Percentiles rank a stretch among this genome's conserved stretches.
phyloP scores from a whole-genome alignment of 163 green algal species.

The Coccomyxa subellipsoidea region DNA sequence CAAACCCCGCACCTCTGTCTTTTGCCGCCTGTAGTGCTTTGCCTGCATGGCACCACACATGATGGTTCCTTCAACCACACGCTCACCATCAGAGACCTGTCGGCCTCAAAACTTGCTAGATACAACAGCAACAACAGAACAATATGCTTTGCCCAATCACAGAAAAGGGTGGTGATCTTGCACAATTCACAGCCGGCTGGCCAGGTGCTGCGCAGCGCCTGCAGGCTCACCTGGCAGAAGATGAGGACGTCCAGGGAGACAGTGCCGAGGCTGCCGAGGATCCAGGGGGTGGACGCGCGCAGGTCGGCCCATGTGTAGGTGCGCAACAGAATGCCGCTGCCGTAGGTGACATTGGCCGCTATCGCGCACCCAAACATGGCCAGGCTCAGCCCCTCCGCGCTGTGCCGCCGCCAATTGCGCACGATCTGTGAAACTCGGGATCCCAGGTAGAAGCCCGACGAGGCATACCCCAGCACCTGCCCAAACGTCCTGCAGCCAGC shows the following conservation, averaged over 20 bases:
- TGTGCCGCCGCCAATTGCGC: constrained; percentile 69
- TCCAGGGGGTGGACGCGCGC: constrained; percentile 75
- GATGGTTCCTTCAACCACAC: too few species aligned
- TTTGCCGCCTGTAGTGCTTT: not conserved
- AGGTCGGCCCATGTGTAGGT: constrained; percentile 44
- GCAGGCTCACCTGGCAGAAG: constrained; percentile 68
- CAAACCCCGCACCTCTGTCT: not conserved
- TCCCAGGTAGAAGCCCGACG: constrained; percentile 80
- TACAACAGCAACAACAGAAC: not conserved
- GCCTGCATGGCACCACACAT: not conserved
- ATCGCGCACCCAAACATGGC: constrained; percentile 86
- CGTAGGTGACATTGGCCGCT: constrained; percentile 78
- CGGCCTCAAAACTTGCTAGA: not conserved
- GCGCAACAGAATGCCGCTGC: constrained; percentile 71
- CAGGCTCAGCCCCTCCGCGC: constrained; percentile 74
- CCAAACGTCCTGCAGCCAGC: constrained; percentile 38
- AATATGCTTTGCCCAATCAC: not conserved
- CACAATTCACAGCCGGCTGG: too few species aligned
- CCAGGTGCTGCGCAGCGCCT: too few species aligned
- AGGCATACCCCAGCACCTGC: constrained; percentile 65
- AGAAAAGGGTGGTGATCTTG: not conserved
- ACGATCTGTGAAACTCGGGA: constrained; percentile 80
- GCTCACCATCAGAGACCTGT: not conserved
- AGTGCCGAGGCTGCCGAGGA: constrained; percentile 83
- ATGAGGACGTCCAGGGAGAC: constrained; percentile 82